Evolutionary conservation across 2,329 filamentous ascomycete species (phyloP), one percentile per base, ranked within the genome.

Genomic region (Aspergillus neoniger): DNA sequence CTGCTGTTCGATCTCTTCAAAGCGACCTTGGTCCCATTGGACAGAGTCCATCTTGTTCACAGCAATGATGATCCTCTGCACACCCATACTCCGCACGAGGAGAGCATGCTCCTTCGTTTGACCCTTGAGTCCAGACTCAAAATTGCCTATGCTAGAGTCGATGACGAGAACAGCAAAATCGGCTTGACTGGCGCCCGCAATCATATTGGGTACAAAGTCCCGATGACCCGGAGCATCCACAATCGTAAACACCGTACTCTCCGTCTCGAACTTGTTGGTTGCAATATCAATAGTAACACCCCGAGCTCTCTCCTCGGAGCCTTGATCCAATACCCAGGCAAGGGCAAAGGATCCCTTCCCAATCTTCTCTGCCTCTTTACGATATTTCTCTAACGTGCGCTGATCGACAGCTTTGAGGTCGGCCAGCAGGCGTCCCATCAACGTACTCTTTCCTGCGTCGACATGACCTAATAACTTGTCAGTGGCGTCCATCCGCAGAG

Each of bases 181-280:
- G 9, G 95, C 96, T 77, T 97, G 94, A 61, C 91, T 95, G 3
- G 94, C 92, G 14, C 95, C 95, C 2, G 94, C 94, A 74, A 99
- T 97, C 95, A 99, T 99, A 75, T 97, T 99, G 0, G 95, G 95
- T 19, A 99, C 92, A 72, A 98, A 99, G 74, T 99, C 95, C 62
- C 88, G 86, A 76, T 99, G 95, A 0, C 95, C 95, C 0, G 95
- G 95, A 0, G 95, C 94, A 74, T 99, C 95, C 4, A 99, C 83
- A 49, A 99, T 96, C 1, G 95, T 98, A 72, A 98, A 98, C 10
- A 85, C 85, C 0, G 92, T 95, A 55, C 85, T 89, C 1, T 91
- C 88, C 0, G 96, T 99, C 72, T 96, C 91, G 72, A 99, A 99
- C 65, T 92, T 88, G 73, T 96, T 96, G 17, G 91, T 96, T 8